These are phyloP conservation scores for Leccinum truebloodii DNA, from an alignment of 768 basidiomycete species.

Conservation along the genomic window DNA sequence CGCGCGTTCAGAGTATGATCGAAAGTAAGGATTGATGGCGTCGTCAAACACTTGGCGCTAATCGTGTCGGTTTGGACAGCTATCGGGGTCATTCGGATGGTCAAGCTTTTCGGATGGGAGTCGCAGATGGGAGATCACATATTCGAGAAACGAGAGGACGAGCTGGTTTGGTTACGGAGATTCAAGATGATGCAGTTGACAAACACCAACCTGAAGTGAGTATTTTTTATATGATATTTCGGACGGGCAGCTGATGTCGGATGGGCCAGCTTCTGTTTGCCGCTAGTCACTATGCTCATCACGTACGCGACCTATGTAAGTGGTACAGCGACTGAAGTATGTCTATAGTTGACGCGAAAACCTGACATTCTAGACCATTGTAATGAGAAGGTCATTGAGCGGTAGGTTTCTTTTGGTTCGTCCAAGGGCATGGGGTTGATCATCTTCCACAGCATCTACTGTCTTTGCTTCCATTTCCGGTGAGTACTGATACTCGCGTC, in stretches of 20 bases:
- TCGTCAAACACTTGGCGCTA: background rate
- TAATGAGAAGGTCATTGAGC: background rate
- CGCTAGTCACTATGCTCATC: slow-evolving; percentile 1
- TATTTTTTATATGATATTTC: background rate
- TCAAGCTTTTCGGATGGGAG: slow-evolving; percentile 8
- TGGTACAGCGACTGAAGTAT: background rate
- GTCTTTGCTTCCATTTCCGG: slow-evolving; percentile 7
- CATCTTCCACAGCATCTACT: background rate
- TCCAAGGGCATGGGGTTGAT: background rate
- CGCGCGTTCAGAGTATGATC: slow-evolving; percentile 2
- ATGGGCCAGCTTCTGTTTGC: slow-evolving; percentile 1
- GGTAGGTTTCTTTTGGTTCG: background rate
- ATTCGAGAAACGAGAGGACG: slow-evolving; percentile 6
- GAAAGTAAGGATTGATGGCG: background rate
- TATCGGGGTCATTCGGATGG: slow-evolving; percentile 4
- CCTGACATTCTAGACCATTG: background rate
- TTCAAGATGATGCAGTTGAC: background rate
- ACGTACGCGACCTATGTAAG: slow-evolving; percentile 6
- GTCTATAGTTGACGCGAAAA: background rate
- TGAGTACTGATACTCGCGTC: background rate
- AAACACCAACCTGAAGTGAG: background rate
- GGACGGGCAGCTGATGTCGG: background rate
- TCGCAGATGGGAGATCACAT: background rate
- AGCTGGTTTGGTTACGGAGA: slow-evolving; percentile 3
- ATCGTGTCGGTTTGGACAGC: background rate